Evolutionary conservation across 75 land plant species (phyloP), one percentile per base, ranked within the genome.

Genomic region (Pinus tabuliformis): DNA sequence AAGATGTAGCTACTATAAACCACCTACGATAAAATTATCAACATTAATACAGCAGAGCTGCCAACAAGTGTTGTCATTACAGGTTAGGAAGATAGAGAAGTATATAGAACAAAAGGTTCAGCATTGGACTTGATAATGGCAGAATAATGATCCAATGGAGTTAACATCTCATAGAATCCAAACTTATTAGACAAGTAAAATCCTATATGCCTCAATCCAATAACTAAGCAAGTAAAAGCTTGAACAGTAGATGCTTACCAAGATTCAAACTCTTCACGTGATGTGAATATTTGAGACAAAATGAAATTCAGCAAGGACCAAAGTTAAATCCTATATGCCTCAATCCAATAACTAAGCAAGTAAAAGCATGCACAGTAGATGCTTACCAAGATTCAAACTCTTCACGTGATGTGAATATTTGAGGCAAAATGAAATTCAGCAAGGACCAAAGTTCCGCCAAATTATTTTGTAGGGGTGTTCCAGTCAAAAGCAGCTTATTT

Each of bases 231-330:
- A 45, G 4, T 72, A 72, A 9, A 72, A n/a, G 20, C 74, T 21
- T n/a, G 21, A 18, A 39, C 20, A 78, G 33, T 18, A 77, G 26
- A 65, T 64, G 24, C 33, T 28, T 73, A 91, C 93, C 93, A 91
- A 73, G 99, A 90, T 77, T 96, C 89, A 80, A 96, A 96, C 76
- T 96, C 99, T 62, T 81, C 78, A 70, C 83, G 89, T n/a, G 97
- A 93, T 74, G 92, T 86, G 56, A 96, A 96, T 58, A 96, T 87
- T 72, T 96, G 91, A 68, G 99, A 97, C 74, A 96, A 82, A 75
- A 96, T 96, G 72, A 96, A 96, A 75, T 96, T 94, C 68, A 96
- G 79, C 76, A 96, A 74, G 28, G 99, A 91, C 99, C 99, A 96
- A 24, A 96, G 90, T 80, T 96, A 26, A 26, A 26, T 26, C 26